Conservation (phyloP, 2,329 filamentous ascomycete species). For the Claviceps sp. region DNA sequence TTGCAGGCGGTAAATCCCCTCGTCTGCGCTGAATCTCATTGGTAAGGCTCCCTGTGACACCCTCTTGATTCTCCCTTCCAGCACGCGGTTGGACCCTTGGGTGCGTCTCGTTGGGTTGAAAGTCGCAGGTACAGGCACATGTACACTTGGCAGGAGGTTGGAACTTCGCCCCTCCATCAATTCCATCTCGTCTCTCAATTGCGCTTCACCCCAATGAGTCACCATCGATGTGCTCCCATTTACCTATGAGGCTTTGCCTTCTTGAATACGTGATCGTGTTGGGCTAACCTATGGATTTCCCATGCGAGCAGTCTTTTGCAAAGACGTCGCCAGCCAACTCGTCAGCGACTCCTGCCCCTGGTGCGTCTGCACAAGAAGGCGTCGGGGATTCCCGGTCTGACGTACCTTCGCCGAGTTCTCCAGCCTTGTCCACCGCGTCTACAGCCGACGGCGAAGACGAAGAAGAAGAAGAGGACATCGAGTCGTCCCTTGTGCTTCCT, state of each 20-base stretch:
- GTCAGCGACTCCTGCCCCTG: slow-evolving; percentile 38
- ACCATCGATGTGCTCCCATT: not conserved
- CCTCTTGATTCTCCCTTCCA: not conserved
- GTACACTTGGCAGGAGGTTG: not conserved
- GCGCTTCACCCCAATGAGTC: not conserved
- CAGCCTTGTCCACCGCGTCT: slow-evolving; percentile 47
- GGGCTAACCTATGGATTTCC: slow-evolving; percentile 13
- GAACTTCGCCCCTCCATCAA: not conserved
- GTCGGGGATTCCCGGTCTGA: slow-evolving; percentile 23
- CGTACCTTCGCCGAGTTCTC: slow-evolving; percentile 33
- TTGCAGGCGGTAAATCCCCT: slow-evolving; percentile 41
- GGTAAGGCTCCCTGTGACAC: slow-evolving; percentile 24
- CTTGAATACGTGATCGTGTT: slow-evolving; percentile 1
- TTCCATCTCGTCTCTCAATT: not conserved
- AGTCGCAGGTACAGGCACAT: not conserved
- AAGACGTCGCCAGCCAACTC: slow-evolving; percentile 44
- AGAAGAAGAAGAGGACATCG: slow-evolving; percentile 28
- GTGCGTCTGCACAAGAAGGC: slow-evolving; percentile 49
- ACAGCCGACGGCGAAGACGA: slow-evolving; percentile 43
- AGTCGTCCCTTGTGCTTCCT: slow-evolving; percentile 44
- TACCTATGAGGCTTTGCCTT: not conserved
- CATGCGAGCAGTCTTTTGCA: slow-evolving; percentile 22
- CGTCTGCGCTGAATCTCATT: slow-evolving; percentile 51
- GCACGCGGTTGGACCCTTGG: not conserved
- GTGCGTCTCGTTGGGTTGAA: not conserved